Conservation (phyloP, 2,329 filamentous ascomycete genomes). For the Phaeoacremonium minimum region DNA sequence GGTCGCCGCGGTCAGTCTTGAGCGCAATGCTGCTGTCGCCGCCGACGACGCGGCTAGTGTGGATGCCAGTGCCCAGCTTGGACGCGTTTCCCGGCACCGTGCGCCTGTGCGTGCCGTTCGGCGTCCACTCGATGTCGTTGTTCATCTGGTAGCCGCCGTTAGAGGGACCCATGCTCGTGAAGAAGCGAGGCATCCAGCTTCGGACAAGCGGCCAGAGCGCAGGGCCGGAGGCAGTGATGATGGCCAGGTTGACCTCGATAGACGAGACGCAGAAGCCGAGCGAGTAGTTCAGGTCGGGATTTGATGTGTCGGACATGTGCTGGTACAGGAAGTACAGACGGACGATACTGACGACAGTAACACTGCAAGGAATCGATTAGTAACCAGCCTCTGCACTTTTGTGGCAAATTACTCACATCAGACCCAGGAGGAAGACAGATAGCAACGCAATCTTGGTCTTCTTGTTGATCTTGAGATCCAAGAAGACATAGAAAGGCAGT, state of each 20-base stretch:
- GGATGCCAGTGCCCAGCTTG: not conserved
- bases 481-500: slow-evolving; percentile 34
- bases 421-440: slow-evolving; percentile 32
- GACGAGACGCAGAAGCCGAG: slow-evolving; percentile 23
- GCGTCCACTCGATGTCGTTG: not conserved
- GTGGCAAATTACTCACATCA: slow-evolving; percentile 20
- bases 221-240: slow-evolving; percentile 30
- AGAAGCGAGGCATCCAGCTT: slow-evolving; percentile 3
- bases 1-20: not conserved
- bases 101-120: not conserved
- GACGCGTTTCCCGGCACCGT: not conserved
- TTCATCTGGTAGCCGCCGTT: not conserved
- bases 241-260: slow-evolving; percentile 31
- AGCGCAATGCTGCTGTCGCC: not conserved
- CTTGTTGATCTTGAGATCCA: slow-evolving; percentile 30
- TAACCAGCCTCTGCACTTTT: not conserved
- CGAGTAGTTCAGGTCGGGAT: slow-evolving; percentile 19
- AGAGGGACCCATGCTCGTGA: not conserved
- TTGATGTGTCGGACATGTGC: slow-evolving; percentile 5
- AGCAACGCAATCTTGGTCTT: slow-evolving; percentile 32
- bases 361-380: slow-evolving; percentile 14
- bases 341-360: slow-evolving; percentile 24
- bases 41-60: not conserved
- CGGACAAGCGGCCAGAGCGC: slow-evolving; percentile 31
- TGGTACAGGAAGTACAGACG: slow-evolving; percentile 23